These are phyloP conservation scores for Phytophthora sp. DNA, from an alignment of 352 stramenopile species.

Conservation along the genomic window DNA sequence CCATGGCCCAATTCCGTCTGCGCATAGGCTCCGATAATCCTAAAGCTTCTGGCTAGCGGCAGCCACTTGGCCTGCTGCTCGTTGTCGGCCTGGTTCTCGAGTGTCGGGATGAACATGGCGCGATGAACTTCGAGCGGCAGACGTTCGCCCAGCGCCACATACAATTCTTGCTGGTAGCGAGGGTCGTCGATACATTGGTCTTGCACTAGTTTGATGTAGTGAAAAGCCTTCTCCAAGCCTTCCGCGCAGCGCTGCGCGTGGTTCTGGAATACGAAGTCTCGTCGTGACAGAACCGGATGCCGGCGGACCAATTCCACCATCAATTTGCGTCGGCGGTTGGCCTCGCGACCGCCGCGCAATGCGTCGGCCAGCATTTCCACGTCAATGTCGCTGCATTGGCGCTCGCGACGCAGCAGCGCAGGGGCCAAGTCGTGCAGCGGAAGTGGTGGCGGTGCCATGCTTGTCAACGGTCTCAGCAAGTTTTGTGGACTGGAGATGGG, in stretches of 20 bases:
- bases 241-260: conserved; percentile 27
- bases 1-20: conserved; percentile 33
- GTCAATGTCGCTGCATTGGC: conserved; percentile 23
- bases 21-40: conserved; percentile 27
- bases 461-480: conserved; percentile 20
- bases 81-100: conserved; percentile 32
- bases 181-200: conserved; percentile 20
- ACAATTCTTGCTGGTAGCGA: conserved; percentile 25
- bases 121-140: conserved; percentile 33
- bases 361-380: conserved; percentile 20
- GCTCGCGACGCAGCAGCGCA: conserved; percentile 23
- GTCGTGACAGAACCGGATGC: conserved; percentile 22
- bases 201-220: conserved; percentile 33
- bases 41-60: conserved; percentile 22
- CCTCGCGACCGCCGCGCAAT: conserved; percentile 29
- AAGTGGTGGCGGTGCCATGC: conserved; percentile 10
- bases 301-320: conserved; percentile 27
- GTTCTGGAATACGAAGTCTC: conserved; percentile 24
- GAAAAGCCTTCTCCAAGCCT: conserved; percentile 28
- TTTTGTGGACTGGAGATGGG: conserved; percentile 35
- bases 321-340: conserved; percentile 31
- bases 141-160: conserved; percentile 27
- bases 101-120: conserved; percentile 31
- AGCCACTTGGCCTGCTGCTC: conserved; percentile 27
- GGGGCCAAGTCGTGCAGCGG: conserved; percentile 27